A percentile compares a stretch with the other conserved stretches of the same genome.
Evolutionary conservation across 2,329 filamentous ascomycete genomes (phyloP).

Genomic region (Paraphaeosphaeria sporulosa): DNA sequence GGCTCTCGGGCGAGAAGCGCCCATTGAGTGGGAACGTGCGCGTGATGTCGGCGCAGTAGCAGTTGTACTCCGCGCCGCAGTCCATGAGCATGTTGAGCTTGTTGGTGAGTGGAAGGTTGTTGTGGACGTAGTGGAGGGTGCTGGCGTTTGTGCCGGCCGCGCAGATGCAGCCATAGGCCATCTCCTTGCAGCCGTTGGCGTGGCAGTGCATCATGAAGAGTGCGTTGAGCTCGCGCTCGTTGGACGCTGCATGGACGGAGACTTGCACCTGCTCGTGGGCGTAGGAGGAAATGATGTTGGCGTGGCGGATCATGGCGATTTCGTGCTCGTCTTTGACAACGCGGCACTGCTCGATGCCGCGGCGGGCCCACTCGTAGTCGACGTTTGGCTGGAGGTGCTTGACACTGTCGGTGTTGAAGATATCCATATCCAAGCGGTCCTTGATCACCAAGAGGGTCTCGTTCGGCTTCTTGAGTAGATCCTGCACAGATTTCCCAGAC

Average conservation of each 20-base stretch:
- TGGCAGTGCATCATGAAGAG: constrained; percentile 80
- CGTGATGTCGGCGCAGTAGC: constrained; percentile 71
- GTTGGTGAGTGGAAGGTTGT: constrained; percentile 50
- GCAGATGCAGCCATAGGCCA: constrained; percentile 88
- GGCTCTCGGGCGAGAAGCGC: constrained; percentile 55
- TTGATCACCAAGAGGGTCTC: constrained; percentile 72
- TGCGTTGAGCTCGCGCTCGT: constrained; percentile 84
- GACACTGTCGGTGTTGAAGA: constrained; percentile 73
- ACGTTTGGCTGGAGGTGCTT: constrained; percentile 61
- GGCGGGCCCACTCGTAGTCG: constrained; percentile 52
- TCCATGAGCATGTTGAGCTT: constrained; percentile 86
- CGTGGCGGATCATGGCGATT: constrained; percentile 78
- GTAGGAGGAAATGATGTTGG: constrained; percentile 78
- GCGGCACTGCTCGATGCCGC: constrained; percentile 79
- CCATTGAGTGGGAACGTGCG: constrained; percentile 82
- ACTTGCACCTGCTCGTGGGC: constrained; percentile 77
- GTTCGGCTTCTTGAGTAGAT: constrained; percentile 50
- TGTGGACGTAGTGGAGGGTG: constrained; percentile 83
- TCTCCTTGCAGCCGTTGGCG: constrained; percentile 76
- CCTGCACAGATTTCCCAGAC: background rate
- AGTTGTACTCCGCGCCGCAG: constrained; percentile 69
- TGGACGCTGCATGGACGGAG: constrained; percentile 68
- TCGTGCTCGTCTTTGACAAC: constrained; percentile 87
- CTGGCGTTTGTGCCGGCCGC: constrained; percentile 81
- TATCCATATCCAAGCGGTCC: constrained; percentile 70